Evolutionary conservation across 2,329 filamentous ascomycete species (phyloP), one percentile per base, ranked within the genome.

Genomic region (Madurella fahalii): DNA sequence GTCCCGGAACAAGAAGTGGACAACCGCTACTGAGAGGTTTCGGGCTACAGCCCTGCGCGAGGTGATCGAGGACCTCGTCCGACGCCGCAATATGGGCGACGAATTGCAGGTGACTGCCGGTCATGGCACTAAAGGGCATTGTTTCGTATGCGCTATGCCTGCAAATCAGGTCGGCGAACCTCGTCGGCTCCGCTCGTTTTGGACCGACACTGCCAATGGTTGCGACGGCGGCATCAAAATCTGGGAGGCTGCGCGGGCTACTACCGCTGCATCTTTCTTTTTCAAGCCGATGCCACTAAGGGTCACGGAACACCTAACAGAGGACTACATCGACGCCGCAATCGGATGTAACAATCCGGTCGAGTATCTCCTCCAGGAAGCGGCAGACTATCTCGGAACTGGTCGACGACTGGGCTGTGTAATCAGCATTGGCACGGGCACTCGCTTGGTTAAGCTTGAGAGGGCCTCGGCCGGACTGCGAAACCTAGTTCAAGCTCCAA

Each of bases 261-360:
- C 73, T 0, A 73, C 74, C 1, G 73, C 75, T 0, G 72, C 73
- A 0, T 60, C 72, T 0, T 58, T 61, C 0, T 75, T 69, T 54
- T 77, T 77, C 63, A 68, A 71, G n/a, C 64, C 69, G 0, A 70
- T 78, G 34, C 37, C 53, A 1, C 68, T 80, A 34, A 69, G 68
- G 1, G 56, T 56, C 2, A 52, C 62, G 0, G 51, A 40, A 2
- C 52, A 49, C 34, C 41, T 51, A 0, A n/a, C n/a, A n/a, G n/a
- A n/a, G n/a, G n/a, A n/a, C n/a, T 78, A 73, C 53, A 65, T 76
- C 12, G 77, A 79, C 58, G 76, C 73, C 1, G 74, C 69, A 0
- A 56, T 71, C 5, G 69, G 71, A 0, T 62, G 51, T 1, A 80
- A 79, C 62, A 80, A 80, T 53, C 77, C 77, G 0, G 52, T 57